Base-by-base conservation (phyloP, 1,284 basidiomycete species). In the Tylopilus orsonianus region DNA sequence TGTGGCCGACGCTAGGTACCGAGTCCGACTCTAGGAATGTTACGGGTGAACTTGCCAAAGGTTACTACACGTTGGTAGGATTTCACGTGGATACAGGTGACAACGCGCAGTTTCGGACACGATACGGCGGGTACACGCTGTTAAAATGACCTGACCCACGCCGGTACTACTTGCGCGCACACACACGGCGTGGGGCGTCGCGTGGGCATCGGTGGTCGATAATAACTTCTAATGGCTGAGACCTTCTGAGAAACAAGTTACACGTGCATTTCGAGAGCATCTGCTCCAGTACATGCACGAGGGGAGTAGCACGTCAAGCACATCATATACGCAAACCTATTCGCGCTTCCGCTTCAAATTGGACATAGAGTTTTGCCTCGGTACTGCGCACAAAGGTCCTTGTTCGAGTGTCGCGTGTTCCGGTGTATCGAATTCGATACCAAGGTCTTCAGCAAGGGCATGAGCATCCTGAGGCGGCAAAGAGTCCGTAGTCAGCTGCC, bases 361-460 rank as follows among this genome's bases (percentile, higher is more conserved):
- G 3, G 42, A 30, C 30, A 48, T 66, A 16, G 43, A 40, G 22
- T 40, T 55, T 8, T 54, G 49, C 30, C 50, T 49, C 0, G 40
- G 36, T 36, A 26, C 32, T 1, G 32, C 32, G 10, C 63, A 65
- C 33, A 65, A 39, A 18, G 63, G 48, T 9, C 59, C 57, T 22
- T 46, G 58, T 45, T 68, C 63, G 32, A 90, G 64, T 16, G 66
- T 63, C 20, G 56, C 50, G 60, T 90, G 87, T 66, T 90, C 88
- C 1, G 71, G 48, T 8, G 83, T 80, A 58, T 91, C 89, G 35
- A 73, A 67, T 67, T 91, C 89, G 48, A 91, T 78, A 4, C 87
- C 87, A 12, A 91, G 75, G 45, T 87, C 82, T 62, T 90, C 88
- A 14, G 73, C 75, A 13, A 91, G 77, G 35, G 69, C 71, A 9